These are phyloP conservation scores for Alternaria sp. DNA, from an alignment of 2,329 filamentous ascomycete genomes.

Conservation along the genomic window DNA sequence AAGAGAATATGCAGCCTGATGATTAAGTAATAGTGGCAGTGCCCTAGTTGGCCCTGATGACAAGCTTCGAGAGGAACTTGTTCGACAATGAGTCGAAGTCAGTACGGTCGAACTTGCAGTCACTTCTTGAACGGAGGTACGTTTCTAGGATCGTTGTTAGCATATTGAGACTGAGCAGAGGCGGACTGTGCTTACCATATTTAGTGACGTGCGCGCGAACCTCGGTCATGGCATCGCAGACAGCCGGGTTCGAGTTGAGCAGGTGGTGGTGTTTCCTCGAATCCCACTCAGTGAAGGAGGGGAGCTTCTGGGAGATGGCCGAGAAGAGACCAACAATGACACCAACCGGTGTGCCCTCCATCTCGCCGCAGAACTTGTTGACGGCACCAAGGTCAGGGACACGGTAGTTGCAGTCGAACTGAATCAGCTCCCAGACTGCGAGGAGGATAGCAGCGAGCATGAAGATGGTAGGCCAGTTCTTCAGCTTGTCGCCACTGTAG, in stretches of 20 bases:
- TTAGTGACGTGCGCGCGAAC: conserved; percentile 90
- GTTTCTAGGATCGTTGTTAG: conserved; percentile 71
- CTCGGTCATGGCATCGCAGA: conserved; percentile 96
- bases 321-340: conserved; percentile 98
- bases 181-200: conserved; percentile 74
- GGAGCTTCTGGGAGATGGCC: conserved; percentile 96
- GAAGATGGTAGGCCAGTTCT: conserved; percentile 99
- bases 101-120: conserved; percentile 84
- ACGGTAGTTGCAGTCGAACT: conserved; percentile 97
- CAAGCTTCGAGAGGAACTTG: conserved; percentile 95
- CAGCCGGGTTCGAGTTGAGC: conserved; percentile 87
- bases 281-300: conserved; percentile 93
- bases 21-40: conserved; percentile 19
- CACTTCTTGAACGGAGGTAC: conserved; percentile 82
- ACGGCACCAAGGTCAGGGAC: conserved; percentile 84
- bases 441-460: conserved; percentile 93
- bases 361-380: conserved; percentile 94
- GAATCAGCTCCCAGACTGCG: conserved; percentile 98
- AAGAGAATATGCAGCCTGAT: conserved; percentile 26
- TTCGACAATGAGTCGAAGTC: conserved; percentile 97
- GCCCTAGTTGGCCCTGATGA: conserved; percentile 86
- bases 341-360: conserved; percentile 95
- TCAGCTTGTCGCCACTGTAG: conserved; percentile 95
- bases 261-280: conserved; percentile 89
- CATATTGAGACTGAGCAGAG: conserved; percentile 13